phyloP scores from a whole-genome alignment of 805 yeast genomes.

The Metschnikowia similis region DNA sequence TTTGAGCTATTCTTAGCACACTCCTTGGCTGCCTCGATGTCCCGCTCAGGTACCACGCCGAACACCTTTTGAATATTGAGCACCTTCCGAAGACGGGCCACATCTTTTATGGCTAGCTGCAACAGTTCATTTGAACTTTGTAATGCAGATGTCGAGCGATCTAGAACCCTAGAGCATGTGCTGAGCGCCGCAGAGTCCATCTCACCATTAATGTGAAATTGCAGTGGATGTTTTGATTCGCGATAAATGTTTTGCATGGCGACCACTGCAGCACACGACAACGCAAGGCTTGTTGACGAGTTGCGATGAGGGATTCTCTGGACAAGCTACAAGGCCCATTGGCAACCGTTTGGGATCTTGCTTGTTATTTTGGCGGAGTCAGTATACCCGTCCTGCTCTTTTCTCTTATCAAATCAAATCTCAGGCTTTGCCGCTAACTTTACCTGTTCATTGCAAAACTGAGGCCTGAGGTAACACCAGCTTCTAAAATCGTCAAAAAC shows the following conservation, averaged over 20 bases:
- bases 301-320: too few species aligned
- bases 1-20: conserved; percentile 33
- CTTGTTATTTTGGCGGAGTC: not conserved
- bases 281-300: not conserved
- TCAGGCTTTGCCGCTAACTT: too few species aligned
- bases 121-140: conserved; percentile 29
- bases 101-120: conserved; percentile 36
- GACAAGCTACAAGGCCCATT: too few species aligned
- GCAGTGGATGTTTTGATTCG: conserved; percentile 3
- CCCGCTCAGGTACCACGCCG: conserved; percentile 48
- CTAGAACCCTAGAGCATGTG: conserved; percentile 10
- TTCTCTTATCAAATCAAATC: too few species aligned
- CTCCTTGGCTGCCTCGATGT: conserved; percentile 38
- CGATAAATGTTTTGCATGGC: not conserved
- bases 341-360: too few species aligned
- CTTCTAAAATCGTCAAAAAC: too few species aligned
- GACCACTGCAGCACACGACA: not conserved
- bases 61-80: conserved; percentile 45
- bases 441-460: too few species aligned
- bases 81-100: conserved; percentile 34
- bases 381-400: not conserved
- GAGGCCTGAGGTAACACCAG: too few species aligned
- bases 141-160: conserved; percentile 28
- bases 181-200: conserved; percentile 3
- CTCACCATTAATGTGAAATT: not conserved